These are phyloP conservation scores for Panellus pusillus DNA, from an alignment of 768 basidiomycete species.

Conservation along the genomic window DNA sequence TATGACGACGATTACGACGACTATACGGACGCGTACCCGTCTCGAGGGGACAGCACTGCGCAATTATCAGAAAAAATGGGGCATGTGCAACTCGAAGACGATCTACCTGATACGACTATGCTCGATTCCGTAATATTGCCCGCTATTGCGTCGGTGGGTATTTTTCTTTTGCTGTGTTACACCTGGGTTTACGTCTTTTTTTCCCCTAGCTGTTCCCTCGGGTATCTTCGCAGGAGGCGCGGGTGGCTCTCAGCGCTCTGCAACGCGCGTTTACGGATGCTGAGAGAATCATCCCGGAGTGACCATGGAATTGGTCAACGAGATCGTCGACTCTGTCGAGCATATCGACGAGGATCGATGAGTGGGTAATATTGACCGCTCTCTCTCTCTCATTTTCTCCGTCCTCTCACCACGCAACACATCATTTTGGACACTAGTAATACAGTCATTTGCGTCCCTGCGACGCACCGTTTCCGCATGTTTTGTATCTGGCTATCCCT, in stretches of 20 bases:
- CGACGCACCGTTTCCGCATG: constrained; percentile 11
- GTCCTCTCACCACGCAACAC: constrained; percentile 11
- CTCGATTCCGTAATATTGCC: constrained; percentile 94
- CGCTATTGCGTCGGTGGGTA: constrained; percentile 88
- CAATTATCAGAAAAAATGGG: constrained; percentile 44
- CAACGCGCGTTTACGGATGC: constrained; percentile 94
- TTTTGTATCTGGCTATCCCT: constrained; percentile 15
- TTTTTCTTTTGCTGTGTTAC: constrained; percentile 1
- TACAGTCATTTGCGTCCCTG: constrained; percentile 9
- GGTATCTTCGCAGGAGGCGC: constrained; percentile 89
- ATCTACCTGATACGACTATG: constrained; percentile 84
- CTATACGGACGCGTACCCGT: constrained; percentile 49
- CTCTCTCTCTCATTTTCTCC: not conserved
- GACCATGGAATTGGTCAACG: constrained; percentile 88
- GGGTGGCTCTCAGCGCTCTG: constrained; percentile 79
- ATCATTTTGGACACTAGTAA: constrained; percentile 20
- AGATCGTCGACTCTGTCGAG: constrained; percentile 91
- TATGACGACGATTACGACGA: constrained; percentile 64
- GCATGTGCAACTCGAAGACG: constrained; percentile 52
- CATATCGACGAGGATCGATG: constrained; percentile 79
- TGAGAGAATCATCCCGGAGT: constrained; percentile 93
- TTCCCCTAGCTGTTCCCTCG: constrained; percentile 82
- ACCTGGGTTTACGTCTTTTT: constrained; percentile 3
- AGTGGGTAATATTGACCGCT: constrained; percentile 14
- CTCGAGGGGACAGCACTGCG: constrained; percentile 40